phyloP scores from a whole-genome alignment of 2,329 filamentous ascomycete species.

The Zymoseptoria pseudotritici region DNA sequence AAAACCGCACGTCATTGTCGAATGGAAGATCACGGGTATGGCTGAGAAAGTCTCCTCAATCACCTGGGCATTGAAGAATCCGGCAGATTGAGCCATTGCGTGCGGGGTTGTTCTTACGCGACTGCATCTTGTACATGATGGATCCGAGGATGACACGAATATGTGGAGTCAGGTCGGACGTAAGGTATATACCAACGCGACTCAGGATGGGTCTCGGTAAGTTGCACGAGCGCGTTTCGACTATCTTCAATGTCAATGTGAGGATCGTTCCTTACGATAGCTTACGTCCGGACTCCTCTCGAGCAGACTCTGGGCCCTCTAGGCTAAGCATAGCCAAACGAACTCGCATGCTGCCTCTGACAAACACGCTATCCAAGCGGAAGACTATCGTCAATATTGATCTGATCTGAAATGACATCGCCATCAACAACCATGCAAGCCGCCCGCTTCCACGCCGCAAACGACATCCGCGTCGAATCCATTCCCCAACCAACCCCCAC shows the following conservation, averaged over 20 bases:
- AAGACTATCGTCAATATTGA: too few species aligned
- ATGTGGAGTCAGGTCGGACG: not conserved
- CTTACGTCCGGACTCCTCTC: too few species aligned
- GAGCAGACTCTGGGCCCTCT: too few species aligned
- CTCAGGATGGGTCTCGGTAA: not conserved
- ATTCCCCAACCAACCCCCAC: conserved; percentile 17
- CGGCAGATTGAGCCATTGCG: too few species aligned
- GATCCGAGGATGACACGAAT: not conserved
- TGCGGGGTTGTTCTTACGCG: not conserved
- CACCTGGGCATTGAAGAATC: too few species aligned
- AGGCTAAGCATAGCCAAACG: too few species aligned
- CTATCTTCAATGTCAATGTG: not conserved
- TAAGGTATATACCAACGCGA: not conserved
- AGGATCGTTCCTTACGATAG: too few species aligned
- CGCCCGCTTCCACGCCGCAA: conserved; percentile 19
- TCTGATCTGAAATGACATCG: not conserved
- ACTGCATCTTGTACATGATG: not conserved
- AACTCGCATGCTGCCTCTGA: too few species aligned
- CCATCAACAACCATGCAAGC: conserved; percentile 17
- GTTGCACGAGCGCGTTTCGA: not conserved
- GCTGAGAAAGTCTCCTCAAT: too few species aligned
- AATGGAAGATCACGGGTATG: too few species aligned
- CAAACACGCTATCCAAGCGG: too few species aligned
- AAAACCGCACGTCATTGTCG: too few species aligned
- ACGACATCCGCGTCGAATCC: conserved; percentile 22